Evolutionary conservation across 2,329 filamentous ascomycete species (phyloP), one percentile per base, ranked within the genome.

Genomic region (Ascochyta clinopodiicola): DNA sequence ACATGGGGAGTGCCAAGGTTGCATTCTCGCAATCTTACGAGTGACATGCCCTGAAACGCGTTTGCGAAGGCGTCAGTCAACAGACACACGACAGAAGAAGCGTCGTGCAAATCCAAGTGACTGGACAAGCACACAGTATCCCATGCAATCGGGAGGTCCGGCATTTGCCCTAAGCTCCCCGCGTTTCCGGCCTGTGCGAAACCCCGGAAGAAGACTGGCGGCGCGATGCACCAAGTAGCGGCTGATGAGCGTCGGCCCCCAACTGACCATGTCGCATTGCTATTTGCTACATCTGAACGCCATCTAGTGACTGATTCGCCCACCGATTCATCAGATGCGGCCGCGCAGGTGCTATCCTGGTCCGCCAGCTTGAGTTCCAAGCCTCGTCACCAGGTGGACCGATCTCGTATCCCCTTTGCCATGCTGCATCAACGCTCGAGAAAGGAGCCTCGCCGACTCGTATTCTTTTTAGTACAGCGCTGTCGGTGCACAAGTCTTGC

Each of bases 401-500:
- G 29, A 42, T 34, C 51, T 49, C 44, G 50, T 61, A 56, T 50
- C 52, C 45, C 45, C 45, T 55, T 42, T 45, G 52, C 35, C n/a
- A 55, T 48, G 44, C 34, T 50, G 46, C 6, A 32, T 15, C 17
- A 42, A 13, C 19, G 25, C 35, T 21, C 40, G 22, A 44, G 43
- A 44, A 35, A 49, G 44, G 45, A 55, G 24, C 34, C 29, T 27
- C 36, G 21, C 27, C 13, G 38, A 2, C 55, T 53, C 53, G 56
- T 60, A 56, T 62, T 42, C 31, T 13, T 21, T 50, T 42, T 38
- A 24, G 19, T 37, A 43, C 44, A 35, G 46, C 59, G 46, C 56
- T 57, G 70, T 73, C 69, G 70, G 66, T 44, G 51, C 59, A 53
- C 36, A 48, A 57, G 62, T 68, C 64, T 65, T 60, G 66, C 63